These are phyloP conservation scores for Tetrahymena elliotti DNA, from an alignment of 73 alveolate species.

Conservation along the genomic window DNA sequence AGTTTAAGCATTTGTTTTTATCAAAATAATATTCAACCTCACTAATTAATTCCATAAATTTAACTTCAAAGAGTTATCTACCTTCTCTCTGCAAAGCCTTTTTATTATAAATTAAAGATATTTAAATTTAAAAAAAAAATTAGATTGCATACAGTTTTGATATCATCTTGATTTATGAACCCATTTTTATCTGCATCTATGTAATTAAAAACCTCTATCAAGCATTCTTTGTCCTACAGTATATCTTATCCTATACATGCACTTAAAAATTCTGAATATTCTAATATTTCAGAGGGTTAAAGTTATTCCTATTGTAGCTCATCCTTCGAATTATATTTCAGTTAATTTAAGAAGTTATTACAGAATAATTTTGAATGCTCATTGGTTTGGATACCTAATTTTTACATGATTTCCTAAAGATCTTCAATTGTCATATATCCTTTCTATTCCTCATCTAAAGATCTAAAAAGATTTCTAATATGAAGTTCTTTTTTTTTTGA, in stretches of 20 bases:
- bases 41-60: neutral
- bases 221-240: neutral
- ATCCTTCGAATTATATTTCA: neutral
- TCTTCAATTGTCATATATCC: neutral
- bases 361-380: neutral
- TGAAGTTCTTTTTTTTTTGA: neutral
- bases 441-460: neutral
- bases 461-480: neutral
- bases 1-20: neutral
- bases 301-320: neutral
- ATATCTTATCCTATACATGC: neutral
- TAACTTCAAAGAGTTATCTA: neutral
- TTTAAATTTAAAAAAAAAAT: neutral
- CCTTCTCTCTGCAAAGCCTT: neutral
- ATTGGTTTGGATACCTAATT: neutral
- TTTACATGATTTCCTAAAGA: neutral
- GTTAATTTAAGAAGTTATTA: neutral
- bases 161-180: neutral
- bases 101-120: neutral
- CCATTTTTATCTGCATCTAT: neutral
- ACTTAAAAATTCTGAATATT: neutral
- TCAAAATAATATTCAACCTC: neutral
- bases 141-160: neutral
- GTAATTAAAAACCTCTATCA: neutral
- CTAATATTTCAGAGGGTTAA: neutral